These are phyloP conservation scores for Gonium pectorale DNA, from an alignment of 139 green algal species.

Conservation along the genomic window DNA sequence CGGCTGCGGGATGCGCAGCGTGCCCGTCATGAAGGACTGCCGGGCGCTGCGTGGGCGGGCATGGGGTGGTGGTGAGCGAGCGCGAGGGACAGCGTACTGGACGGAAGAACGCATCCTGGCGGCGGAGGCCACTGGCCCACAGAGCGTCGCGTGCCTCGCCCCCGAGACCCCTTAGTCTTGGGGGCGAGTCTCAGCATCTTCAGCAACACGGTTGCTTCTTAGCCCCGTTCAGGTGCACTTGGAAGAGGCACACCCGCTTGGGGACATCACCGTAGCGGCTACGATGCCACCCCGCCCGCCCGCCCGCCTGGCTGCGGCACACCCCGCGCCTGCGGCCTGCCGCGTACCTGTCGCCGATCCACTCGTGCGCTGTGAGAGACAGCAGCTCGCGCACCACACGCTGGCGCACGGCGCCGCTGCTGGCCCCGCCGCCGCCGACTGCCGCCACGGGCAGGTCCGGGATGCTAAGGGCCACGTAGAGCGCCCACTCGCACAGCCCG, in stretches of 20 bases:
- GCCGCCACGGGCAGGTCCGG: conserved; percentile 44
- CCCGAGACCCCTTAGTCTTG: no score
- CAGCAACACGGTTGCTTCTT: no score
- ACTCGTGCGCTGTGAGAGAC: conserved; percentile 57
- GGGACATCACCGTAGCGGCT: no score
- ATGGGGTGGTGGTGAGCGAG: background rate
- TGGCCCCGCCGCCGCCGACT: background rate
- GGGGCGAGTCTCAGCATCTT: no score
- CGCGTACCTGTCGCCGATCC: conserved; percentile 45
- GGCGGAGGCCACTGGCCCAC: no score
- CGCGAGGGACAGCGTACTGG: background rate
- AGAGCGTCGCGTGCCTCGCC: no score
- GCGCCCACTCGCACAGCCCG: conserved; percentile 72
- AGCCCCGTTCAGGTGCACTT: no score
- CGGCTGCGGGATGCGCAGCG: conserved; percentile 61
- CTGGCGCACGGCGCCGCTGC: conserved; percentile 15
- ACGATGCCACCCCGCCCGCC: no score
- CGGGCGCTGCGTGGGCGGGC: background rate
- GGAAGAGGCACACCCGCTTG: no score
- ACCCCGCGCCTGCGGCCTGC: no score
- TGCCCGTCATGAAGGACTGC: conserved; percentile 58
- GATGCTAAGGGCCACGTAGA: conserved; percentile 85
- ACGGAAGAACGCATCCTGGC: background rate
- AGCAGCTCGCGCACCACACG: conserved; percentile 65
- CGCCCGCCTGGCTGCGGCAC: background rate